Conservation (phyloP, 192 early-diverging fungal species). For the Backusella morwellensis region DNA sequence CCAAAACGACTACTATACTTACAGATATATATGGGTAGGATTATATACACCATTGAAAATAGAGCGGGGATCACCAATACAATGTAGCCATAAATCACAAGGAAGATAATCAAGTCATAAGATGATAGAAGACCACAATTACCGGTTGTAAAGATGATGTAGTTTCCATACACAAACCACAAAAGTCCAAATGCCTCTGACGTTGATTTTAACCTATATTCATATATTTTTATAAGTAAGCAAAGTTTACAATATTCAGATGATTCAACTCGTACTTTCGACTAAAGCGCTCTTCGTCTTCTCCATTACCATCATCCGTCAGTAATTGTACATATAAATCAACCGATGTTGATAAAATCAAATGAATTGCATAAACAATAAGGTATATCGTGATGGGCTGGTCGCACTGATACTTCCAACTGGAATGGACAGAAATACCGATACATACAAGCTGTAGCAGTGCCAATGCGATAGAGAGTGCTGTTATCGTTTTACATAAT, state of each 20-base stretch:
- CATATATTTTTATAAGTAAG: background rate
- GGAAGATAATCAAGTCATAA: conserved; percentile 60
- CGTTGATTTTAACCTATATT: conserved; percentile 43
- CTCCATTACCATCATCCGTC: background rate
- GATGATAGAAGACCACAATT: conserved; percentile 39
- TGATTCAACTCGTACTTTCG: background rate
- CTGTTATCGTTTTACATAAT: background rate
- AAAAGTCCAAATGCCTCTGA: conserved; percentile 56
- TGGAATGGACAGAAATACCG: background rate
- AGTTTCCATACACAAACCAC: conserved; percentile 71
- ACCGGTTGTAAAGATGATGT: conserved; percentile 57
- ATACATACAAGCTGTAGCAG: background rate
- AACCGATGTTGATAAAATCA: background rate
- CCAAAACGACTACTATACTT: background rate
- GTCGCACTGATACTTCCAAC: background rate
- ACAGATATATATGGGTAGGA: background rate
- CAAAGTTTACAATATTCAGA: background rate
- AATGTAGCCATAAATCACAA: conserved; percentile 66
- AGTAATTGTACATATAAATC: background rate
- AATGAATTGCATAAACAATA: background rate
- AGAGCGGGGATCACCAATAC: conserved; percentile 57
- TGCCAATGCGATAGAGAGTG: background rate
- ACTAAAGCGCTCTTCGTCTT: background rate
- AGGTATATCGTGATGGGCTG: background rate
- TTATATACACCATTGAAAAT: background rate